Conservation (phyloP, 2,329 filamentous ascomycete species). For the Lasiodiplodia sp. region DNA sequence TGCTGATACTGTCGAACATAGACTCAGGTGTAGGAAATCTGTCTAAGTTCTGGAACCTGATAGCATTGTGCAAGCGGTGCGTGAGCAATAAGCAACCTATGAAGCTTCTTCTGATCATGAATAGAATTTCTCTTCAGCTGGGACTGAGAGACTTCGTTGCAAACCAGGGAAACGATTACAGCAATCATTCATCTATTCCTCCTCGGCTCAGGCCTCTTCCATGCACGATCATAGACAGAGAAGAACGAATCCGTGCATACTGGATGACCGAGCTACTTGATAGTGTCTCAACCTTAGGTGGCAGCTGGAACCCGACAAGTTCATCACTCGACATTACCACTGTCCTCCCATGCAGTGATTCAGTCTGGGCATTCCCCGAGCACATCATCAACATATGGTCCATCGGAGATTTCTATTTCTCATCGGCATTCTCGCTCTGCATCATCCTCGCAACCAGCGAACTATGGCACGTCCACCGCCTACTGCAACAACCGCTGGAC, state of each 20-base stretch:
- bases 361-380: constrained; percentile 38
- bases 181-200: constrained; percentile 38
- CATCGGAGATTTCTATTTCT: constrained; percentile 34
- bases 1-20: constrained; percentile 41
- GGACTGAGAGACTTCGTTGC: constrained; percentile 41
- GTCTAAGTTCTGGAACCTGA: constrained; percentile 44
- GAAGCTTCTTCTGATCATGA: background rate
- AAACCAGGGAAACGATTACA: constrained; percentile 40
- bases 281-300: constrained; percentile 43
- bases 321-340: constrained; percentile 32
- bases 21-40: constrained; percentile 42
- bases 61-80: constrained; percentile 43
- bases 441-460: constrained; percentile 39
- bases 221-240: constrained; percentile 41
- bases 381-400: constrained; percentile 36
- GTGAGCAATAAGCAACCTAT: background rate
- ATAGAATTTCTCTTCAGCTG: constrained; percentile 41
- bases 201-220: constrained; percentile 38
- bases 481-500: constrained; percentile 38
- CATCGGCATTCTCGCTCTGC: constrained; percentile 38
- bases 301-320: constrained; percentile 38
- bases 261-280: constrained; percentile 50
- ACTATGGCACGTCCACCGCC: constrained; percentile 38
- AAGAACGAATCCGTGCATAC: constrained; percentile 46
- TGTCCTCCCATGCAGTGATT: constrained; percentile 39